phyloP scores from a whole-genome alignment of 2,329 filamentous ascomycete genomes.

The Pyricularia sp. region DNA sequence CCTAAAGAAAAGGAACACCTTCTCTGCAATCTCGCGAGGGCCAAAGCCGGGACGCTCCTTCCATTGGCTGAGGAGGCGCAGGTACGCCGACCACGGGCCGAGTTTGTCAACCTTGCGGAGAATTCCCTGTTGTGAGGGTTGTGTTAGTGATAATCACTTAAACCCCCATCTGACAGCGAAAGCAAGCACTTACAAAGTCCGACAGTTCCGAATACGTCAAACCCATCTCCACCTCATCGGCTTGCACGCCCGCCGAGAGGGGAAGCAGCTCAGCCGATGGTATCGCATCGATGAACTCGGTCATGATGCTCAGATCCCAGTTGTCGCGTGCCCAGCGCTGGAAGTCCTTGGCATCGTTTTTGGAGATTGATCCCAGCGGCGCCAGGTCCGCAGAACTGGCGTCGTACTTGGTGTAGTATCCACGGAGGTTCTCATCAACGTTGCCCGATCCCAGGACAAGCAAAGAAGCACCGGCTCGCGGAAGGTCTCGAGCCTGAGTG shows the following conservation, averaged over 20 bases:
- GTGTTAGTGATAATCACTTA: not conserved
- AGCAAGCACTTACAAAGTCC: conserved; percentile 17
- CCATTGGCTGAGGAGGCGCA: conserved; percentile 29
- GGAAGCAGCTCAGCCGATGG: conserved; percentile 44
- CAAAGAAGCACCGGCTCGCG: conserved; percentile 42
- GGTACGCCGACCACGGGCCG: conserved; percentile 29
- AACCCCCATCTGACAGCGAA: not conserved
- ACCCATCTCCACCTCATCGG: conserved; percentile 33
- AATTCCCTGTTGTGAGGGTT: conserved; percentile 1
- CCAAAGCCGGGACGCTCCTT: conserved; percentile 18
- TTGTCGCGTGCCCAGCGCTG: conserved; percentile 45
- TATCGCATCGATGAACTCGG: conserved; percentile 49
- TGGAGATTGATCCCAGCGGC: conserved; percentile 43
- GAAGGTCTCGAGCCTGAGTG: conserved; percentile 44
- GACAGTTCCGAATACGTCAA: conserved; percentile 31
- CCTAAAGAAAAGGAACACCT: conserved; percentile 30
- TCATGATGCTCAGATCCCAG: conserved; percentile 48
- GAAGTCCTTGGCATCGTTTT: conserved; percentile 58
- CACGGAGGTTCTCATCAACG: conserved; percentile 29
- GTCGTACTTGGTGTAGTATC: conserved; percentile 60
- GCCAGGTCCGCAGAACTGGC: conserved; percentile 44
- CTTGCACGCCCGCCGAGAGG: conserved; percentile 27
- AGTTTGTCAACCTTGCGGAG: conserved; percentile 31
- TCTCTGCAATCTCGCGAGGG: conserved; percentile 29
- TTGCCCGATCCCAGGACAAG: conserved; percentile 56